A percentile compares a stretch with the other conserved stretches of the same genome.
Conservation (phyloP, 2,329 filamentous ascomycete species). For the Calonectria honghensis region DNA sequence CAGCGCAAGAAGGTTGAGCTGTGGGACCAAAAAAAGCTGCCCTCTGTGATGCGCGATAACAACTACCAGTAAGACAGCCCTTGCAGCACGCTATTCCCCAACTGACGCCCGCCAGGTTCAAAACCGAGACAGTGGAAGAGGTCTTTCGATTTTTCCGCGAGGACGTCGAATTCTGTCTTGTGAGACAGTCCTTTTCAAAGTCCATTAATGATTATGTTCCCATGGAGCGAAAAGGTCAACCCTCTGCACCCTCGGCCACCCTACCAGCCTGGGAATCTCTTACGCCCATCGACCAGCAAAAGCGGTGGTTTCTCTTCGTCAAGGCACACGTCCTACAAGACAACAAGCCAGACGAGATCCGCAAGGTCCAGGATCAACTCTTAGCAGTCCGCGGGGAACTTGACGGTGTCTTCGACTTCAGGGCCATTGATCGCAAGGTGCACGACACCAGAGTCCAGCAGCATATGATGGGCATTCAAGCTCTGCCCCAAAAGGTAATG, state of each 20-base stretch:
- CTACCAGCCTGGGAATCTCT: slow-evolving; percentile 70
- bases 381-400: slow-evolving; percentile 67
- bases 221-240: slow-evolving; percentile 52
- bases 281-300: slow-evolving; percentile 68
- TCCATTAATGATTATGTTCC: slow-evolving; percentile 58
- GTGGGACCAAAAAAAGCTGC: slow-evolving; percentile 70
- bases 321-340: slow-evolving; percentile 73
- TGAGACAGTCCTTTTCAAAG: slow-evolving; percentile 66
- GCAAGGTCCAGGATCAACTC: slow-evolving; percentile 73
- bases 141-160: slow-evolving; percentile 72
- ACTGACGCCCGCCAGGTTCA: slow-evolving; percentile 62
- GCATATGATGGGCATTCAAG: slow-evolving; percentile 62
- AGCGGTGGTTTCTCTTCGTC: slow-evolving; percentile 74
- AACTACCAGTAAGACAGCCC: slow-evolving; percentile 66
- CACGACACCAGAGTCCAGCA: slow-evolving; percentile 70
- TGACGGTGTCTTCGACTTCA: slow-evolving; percentile 72
- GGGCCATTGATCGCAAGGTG: slow-evolving; percentile 70
- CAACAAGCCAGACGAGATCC: slow-evolving; percentile 74
- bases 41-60: slow-evolving; percentile 70
- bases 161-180: slow-evolving; percentile 73
- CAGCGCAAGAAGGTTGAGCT: slow-evolving; percentile 75
- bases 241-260: slow-evolving; percentile 45
- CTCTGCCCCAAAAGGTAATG: slow-evolving; percentile 62
- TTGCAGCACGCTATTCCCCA: accelerated
- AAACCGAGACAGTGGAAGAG: slow-evolving; percentile 72